A percentile compares a stretch with the other conserved stretches of the same genome.
Conservation (phyloP, 345 rosid genomes). For the Gossypium turneri region DNA sequence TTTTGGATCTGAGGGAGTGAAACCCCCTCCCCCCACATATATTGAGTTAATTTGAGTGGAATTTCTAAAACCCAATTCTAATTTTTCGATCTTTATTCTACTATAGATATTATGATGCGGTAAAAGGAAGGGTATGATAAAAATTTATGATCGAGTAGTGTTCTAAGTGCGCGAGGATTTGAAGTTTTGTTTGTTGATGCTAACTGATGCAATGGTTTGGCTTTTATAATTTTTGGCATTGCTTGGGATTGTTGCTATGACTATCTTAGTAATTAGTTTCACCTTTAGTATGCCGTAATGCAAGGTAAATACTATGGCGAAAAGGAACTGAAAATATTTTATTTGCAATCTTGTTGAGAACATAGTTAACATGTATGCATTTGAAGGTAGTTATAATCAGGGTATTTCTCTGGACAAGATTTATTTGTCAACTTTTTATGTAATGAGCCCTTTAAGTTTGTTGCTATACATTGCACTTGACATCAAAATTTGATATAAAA, state of each 20-base stretch:
- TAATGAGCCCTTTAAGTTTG: not conserved
- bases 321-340: constrained; percentile 3
- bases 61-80: not conserved
- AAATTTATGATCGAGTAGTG: not conserved
- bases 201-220: not conserved
- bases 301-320: not conserved
- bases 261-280: not conserved
- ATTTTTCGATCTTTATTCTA: not conserved
- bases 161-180: not conserved
- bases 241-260: not conserved
- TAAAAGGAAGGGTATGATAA: not conserved
- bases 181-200: not conserved
- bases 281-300: not conserved
- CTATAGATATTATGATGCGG: not conserved
- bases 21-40: no score
- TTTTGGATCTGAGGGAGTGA: constrained; percentile 5
- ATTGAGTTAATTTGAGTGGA: not conserved
- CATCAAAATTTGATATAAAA: not conserved
- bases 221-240: not conserved
- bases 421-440: not conserved
- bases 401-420: not conserved
- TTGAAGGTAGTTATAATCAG: not conserved
- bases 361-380: not conserved
- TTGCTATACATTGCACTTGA: not conserved
- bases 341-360: not conserved